Percentiles rank a stretch among this genome's conserved stretches.
phyloP scores from a whole-genome alignment of 495 filamentous ascomycete genomes.

The Collariella sp. region DNA sequence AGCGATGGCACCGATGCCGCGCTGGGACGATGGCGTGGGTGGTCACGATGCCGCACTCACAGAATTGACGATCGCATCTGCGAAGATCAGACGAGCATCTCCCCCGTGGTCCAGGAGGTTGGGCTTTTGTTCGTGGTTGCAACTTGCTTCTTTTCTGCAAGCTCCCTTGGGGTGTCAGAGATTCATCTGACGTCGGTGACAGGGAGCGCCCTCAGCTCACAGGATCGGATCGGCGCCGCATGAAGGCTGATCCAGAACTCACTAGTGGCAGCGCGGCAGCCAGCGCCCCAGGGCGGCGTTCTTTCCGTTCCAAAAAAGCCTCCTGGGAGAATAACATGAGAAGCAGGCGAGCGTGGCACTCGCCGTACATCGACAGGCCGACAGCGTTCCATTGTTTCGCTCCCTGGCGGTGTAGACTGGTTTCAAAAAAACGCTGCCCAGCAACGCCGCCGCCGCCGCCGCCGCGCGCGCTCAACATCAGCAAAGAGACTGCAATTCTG shows the following conservation, averaged over 20 bases:
- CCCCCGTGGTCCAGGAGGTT: background rate
- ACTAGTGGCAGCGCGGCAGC: background rate
- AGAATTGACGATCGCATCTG: conserved; percentile 5
- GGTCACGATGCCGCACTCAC: no score
- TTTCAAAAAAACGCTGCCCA: conserved; percentile 2
- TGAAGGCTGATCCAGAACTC: background rate
- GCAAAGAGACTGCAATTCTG: background rate
- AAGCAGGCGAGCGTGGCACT: conserved; percentile 1
- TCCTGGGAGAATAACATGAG: background rate
- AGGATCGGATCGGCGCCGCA: conserved; percentile 7
- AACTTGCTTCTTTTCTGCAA: background rate
- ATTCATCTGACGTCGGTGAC: no score
- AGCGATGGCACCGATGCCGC: background rate
- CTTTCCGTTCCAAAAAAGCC: conserved; percentile 10
- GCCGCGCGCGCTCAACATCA: background rate
- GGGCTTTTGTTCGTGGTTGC: background rate
- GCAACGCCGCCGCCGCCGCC: background rate
- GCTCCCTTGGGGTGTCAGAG: no score
- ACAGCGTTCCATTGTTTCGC: background rate
- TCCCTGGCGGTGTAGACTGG: background rate
- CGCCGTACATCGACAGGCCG: background rate
- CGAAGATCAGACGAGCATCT: background rate
- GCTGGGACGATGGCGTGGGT: background rate
- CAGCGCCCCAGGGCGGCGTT: background rate
- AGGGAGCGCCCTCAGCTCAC: background rate